Evolutionary conservation across 768 basidiomycete species (phyloP), one percentile per base, ranked within the genome.

Genomic region (Suillus placidus): DNA sequence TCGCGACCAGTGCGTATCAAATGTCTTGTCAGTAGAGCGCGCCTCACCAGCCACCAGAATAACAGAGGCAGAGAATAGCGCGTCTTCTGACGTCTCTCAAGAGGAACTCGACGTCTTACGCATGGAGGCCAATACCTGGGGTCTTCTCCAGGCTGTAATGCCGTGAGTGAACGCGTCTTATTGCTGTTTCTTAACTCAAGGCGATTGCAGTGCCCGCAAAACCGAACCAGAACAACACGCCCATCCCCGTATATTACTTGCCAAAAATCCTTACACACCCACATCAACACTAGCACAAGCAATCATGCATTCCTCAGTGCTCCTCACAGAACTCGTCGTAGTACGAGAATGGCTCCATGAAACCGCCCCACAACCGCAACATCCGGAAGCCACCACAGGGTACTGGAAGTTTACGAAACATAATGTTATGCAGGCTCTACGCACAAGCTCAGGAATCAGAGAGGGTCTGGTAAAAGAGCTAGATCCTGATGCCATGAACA

Each of bases 331-430:
- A 66, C 91, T 94, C 63, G 82, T 92, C 55, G 87, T 91, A 52
- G 88, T 94, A 9, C 87, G 91, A n/a, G 92, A 94, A 74, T 95
- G 94, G 94, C 82, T 94, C 1, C 91, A 94, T 67, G 91, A 93
- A 49, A 90, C 85, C 0, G 90, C 92, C 0, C 85, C 87, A 0
- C 64, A 81, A n/a, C 84, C 85, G 0, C 76, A 80, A 37, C 81
- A 83, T 51, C 89, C 89, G 1, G 93, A 92, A 71, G 88, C 90
- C 26, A 89, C 88, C 6, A 90, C 87, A 0, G 93, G 91, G 3
- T 95, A 95, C 77, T 91, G 90, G 87, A 88, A 87, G 64, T 93
- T 93, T 73, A 95, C 94, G 42, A 90, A 90, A 67, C 84, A 90
- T 70, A 85, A 81, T 34, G 80, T 93, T 7, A 83, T 91, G 83